Percentiles rank a stretch among this genome's conserved stretches.
phyloP scores from a whole-genome alignment of 2,329 filamentous ascomycete species.

The Coniella lustricola region DNA sequence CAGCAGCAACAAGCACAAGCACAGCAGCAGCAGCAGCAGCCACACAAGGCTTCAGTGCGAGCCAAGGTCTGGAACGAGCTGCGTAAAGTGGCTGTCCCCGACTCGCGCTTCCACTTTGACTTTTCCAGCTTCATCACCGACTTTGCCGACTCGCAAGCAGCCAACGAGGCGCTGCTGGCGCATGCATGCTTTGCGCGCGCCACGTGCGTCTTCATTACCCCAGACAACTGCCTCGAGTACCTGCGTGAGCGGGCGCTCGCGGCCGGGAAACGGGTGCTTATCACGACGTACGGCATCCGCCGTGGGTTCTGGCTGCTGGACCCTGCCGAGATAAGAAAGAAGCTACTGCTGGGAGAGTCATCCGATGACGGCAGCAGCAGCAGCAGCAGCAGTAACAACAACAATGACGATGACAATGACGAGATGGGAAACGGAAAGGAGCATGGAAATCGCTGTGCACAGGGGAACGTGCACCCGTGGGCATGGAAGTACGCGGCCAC shows the following conservation, averaged over 20 bases:
- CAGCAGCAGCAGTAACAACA: too few relatives aligned
- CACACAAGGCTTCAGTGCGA: conserved; percentile 17
- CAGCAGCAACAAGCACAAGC: not conserved
- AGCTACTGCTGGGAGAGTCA: not conserved
- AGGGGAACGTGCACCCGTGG: conserved; percentile 6
- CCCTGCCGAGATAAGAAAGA: conserved; percentile 23
- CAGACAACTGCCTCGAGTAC: conserved; percentile 37
- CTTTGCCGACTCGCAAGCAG: conserved; percentile 30
- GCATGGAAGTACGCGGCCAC: conserved; percentile 28
- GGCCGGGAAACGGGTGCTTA: conserved; percentile 33
- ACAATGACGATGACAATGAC: too few relatives aligned
- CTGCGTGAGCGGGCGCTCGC: conserved; percentile 30
- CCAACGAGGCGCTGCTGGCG: conserved; percentile 24
- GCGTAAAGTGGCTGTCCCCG: conserved; percentile 31
- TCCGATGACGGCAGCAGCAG: not conserved
- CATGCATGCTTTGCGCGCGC: conserved; percentile 27
- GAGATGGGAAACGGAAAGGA: too few relatives aligned
- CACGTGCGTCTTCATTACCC: conserved; percentile 30
- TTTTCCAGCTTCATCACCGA: conserved; percentile 36
- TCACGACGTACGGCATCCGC: conserved; percentile 34
- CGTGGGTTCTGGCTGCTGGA: conserved; percentile 35
- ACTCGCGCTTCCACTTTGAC: conserved; percentile 36
- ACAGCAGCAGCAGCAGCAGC: too few relatives aligned
- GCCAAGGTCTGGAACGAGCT: conserved; percentile 28
- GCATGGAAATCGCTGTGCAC: too few relatives aligned